These are phyloP conservation scores for Sungouiozyma ichnusensis DNA, from an alignment of 805 yeast genomes.

Conservation along the genomic window DNA sequence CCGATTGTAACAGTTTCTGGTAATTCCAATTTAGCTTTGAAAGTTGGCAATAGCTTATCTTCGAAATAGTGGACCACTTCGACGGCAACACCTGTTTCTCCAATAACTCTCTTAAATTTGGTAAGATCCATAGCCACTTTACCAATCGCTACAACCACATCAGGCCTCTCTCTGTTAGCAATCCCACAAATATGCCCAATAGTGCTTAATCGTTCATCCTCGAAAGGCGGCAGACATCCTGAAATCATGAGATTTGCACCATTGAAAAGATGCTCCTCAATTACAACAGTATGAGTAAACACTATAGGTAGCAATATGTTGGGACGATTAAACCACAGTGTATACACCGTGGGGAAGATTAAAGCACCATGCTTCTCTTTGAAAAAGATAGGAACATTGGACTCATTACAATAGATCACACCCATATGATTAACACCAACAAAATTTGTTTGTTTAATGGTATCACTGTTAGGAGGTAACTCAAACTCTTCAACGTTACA, in stretches of 20 bases:
- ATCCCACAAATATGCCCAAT: slow-evolving; percentile 62
- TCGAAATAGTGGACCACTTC: slow-evolving; percentile 53
- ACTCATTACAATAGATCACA: slow-evolving; percentile 50
- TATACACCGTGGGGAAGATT: slow-evolving; percentile 59
- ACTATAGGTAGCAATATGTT: slow-evolving; percentile 47
- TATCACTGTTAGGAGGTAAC: slow-evolving; percentile 15
- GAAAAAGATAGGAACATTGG: slow-evolving; percentile 66
- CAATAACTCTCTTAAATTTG: slow-evolving; percentile 37
- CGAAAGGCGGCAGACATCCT: slow-evolving; percentile 54
- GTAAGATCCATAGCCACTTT: slow-evolving; percentile 39
- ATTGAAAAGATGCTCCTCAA: slow-evolving; percentile 45
- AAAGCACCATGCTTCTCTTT: slow-evolving; percentile 42
- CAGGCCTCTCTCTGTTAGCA: slow-evolving; percentile 48
- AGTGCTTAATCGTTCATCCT: slow-evolving; percentile 27
- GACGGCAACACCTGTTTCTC: slow-evolving; percentile 71
- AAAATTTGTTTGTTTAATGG: slow-evolving; percentile 53
- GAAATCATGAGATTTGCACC: slow-evolving; percentile 82
- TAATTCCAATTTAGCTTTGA: slow-evolving; percentile 34
- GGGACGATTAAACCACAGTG: slow-evolving; percentile 60
- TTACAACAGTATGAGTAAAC: slow-evolving; percentile 62
- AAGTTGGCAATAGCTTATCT: slow-evolving; percentile 50
- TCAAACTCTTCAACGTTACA: slow-evolving; percentile 33
- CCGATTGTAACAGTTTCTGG: slow-evolving; percentile 29
- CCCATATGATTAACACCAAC: slow-evolving; percentile 47
- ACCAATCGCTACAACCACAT: slow-evolving; percentile 66